phyloP scores from a whole-genome alignment of 805 yeast genomes.

The Nakazawaea sp. region DNA sequence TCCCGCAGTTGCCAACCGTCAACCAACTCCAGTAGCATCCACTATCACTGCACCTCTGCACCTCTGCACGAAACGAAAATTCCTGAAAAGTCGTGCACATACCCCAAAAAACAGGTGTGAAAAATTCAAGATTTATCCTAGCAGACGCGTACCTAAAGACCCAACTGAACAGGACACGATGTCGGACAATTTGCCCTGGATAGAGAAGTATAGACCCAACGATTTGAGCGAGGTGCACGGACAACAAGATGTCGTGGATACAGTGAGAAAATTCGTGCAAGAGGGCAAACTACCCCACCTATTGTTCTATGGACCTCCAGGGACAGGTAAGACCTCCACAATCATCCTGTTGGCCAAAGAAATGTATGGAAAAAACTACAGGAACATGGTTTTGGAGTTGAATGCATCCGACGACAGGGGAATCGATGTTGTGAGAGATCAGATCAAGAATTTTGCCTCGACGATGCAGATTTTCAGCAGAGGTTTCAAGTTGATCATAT shows the following conservation, averaged over 20 bases:
- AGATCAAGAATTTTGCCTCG: conserved; percentile 92
- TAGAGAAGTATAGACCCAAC: conserved; percentile 90
- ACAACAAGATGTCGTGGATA: conserved; percentile 77
- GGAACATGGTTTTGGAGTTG: conserved; percentile 87
- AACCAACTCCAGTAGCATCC: too few species aligned
- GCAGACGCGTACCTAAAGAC: too few species aligned
- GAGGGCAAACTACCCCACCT: conserved; percentile 86
- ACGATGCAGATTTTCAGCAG: conserved; percentile 87
- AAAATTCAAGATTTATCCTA: too few species aligned
- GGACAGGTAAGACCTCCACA: conserved; percentile 89
- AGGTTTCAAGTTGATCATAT: conserved; percentile 83
- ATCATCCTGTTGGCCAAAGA: conserved; percentile 83
- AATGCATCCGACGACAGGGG: conserved; percentile 98
- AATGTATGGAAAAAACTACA: conserved; percentile 73
- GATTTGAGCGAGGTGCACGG: conserved; percentile 86
- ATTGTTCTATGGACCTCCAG: conserved; percentile 93
- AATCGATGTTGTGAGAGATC: conserved; percentile 95
- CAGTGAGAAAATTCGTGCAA: conserved; percentile 77
- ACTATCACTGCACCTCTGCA: too few species aligned
- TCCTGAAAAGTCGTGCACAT: too few species aligned
- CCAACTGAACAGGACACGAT: too few species aligned
- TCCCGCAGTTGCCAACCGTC: too few species aligned
- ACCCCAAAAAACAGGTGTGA: too few species aligned
- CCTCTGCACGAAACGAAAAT: too few species aligned
- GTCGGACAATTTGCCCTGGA: conserved; percentile 67